Evolutionary conservation across 2,329 filamentous ascomycete genomes (phyloP), one percentile per base, ranked within the genome.

Genomic region (Corynespora cassiicola): DNA sequence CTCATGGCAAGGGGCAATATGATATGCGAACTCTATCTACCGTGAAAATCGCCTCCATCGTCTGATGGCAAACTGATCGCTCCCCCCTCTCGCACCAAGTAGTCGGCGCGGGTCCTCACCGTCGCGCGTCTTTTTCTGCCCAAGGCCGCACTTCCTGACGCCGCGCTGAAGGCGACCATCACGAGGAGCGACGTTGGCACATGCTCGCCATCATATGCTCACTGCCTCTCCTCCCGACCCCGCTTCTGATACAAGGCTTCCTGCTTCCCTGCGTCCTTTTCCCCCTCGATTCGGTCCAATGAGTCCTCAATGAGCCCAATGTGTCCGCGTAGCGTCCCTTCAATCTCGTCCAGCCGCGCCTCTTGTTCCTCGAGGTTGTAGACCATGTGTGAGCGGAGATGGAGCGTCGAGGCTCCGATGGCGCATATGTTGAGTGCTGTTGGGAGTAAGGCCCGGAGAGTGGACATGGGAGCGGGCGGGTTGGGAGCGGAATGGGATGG

Each of bases 351-450:
- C 48, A 75, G 65, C 7, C 72, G 68, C 3, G 74, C 73, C 58
- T 76, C 74, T 48, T 74, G 68, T 44, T 77, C 72, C 56, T 75
- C 67, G 4, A 73, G 63, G 38, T 73, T 74, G 56, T 70, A 69
- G 18, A 68, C 56, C 36, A 72, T 66, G 39, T 66, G 68, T 1
- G 58, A 61, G 39, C 63, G 54, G 7, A 61, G 40, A 32, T 56
- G 58, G 32, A 45, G 39, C 16, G 56, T 60, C 22, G 56, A 50
- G 32, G 38, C 29, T 14, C 36, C 38, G 24, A 62, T 52, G 5
- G 50, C 43, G 10, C 56, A 26, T 12, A 60, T 32, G 27, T 58
- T 61, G 36, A 52, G 42, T 7, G 46, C 17, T 14, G 45, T 29
- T 9, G 49, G 48, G 16, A 51, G 16, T 4, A 50, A 3, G 31